Evolutionary conservation across 345 rosid genomes (phyloP), one percentile per base, ranked within the genome.

Genomic region (Pistacia integerrima): DNA sequence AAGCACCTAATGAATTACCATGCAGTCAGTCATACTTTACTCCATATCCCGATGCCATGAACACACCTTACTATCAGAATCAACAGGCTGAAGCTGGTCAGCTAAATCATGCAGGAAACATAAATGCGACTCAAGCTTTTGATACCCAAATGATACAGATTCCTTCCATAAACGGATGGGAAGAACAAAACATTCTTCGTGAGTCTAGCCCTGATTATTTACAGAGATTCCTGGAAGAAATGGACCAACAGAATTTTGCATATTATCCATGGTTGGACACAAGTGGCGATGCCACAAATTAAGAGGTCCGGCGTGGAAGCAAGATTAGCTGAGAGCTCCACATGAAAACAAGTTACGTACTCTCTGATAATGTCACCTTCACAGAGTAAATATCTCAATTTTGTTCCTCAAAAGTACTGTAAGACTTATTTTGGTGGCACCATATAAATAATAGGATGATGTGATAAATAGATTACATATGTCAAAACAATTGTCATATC

Each of bases 191-290:
- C 66, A 75, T 57, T 28, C 62, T 78, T 18, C 77, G 60, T 35
- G 80, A 81, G 61, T 64, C 75, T n/a, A 69, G 68, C 49, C 81
- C 82, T 28, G 75, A 65, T 59, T 56, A 78, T 59, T 25, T 78
- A 35, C 86, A 74, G 36, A 69, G 81, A 78, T 76, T 72, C 58
- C 76, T 86, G 25, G 84, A 82, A 66, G 92, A 77, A 57, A 69
- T 74, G 20, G 89, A 88, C 75, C 74, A 48, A 58, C 90, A 84
- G 60, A 72, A 78, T 57, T 79, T 83, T 49, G 12, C 76, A 36
- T 75, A 70, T 69, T 74, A 70, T 71, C 80, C 84, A 65, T 84
- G 84, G 82, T 48, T 76, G 55, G 79, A 80, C 76, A 81, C 51
- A 18, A 4, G 54, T 58, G 75, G 67, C 51, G 44, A 72, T 63